Percentiles rank a stretch among this genome's conserved stretches.
Conservation (phyloP, 257 asterid genomes). For the Primulina tabacum region DNA sequence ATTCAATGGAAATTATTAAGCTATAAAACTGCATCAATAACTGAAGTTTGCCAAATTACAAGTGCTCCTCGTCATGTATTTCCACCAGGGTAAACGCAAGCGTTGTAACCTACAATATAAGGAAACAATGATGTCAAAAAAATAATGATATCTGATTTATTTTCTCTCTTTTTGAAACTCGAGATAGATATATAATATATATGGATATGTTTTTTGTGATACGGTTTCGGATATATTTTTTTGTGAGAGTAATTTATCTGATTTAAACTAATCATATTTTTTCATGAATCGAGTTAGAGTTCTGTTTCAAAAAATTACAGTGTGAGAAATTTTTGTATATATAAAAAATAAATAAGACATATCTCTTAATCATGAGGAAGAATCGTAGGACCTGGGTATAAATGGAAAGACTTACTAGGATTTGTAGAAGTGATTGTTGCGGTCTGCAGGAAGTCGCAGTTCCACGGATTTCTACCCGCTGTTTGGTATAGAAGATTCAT, state of each 20-base stretch:
- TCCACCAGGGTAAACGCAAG: constrained; percentile 60
- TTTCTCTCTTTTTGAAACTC: too few species aligned
- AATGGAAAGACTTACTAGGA: constrained; percentile 57
- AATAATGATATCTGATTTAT: too few species aligned
- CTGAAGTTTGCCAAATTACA: constrained; percentile 2
- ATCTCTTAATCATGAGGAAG: too few species aligned
- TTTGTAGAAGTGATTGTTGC: constrained; percentile 48
- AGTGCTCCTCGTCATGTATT: constrained; percentile 28
- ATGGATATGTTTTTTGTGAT: too few species aligned
- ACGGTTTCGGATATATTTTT: too few species aligned
- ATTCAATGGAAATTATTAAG: background rate
- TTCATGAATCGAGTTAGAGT: too few species aligned
- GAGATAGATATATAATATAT: too few species aligned
- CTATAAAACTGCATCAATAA: background rate
- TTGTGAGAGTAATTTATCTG: too few species aligned
- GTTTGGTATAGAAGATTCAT: constrained; percentile 80
- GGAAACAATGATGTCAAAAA: background rate
- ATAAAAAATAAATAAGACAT: too few species aligned
- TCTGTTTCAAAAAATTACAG: too few species aligned
- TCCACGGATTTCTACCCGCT: constrained; percentile 74
- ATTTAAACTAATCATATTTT: too few species aligned
- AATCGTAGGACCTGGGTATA: background rate
- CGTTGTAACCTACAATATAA: constrained; percentile 51
- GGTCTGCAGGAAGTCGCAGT: constrained; percentile 70
- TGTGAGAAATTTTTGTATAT: too few species aligned